Evolutionary conservation across 208 protist genomes (phyloP), one percentile per base, ranked within the genome.

Genomic region (Herpetomonas muscarum): DNA sequence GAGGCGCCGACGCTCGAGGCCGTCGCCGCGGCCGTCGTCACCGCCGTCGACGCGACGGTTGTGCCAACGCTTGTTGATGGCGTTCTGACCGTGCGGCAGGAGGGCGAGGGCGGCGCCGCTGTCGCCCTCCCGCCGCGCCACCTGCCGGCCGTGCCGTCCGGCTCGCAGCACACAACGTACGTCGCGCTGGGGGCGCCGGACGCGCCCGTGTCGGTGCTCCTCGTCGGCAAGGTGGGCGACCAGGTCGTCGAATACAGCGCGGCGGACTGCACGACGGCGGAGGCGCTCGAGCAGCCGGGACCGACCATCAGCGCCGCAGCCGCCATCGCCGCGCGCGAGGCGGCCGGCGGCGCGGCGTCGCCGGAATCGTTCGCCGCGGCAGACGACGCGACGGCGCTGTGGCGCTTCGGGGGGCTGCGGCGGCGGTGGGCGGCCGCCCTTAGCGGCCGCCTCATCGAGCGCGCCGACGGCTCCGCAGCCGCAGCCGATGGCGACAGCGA

Each of bases 191-290:
- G 44, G 6, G 52, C 46, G 28, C 24, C 65, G 10, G 21, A 47
- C 48, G 67, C 37, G 37, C 25, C 62, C 47, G 39, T 78, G 19
- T 55, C 60, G 12, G 70, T 87, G 28, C 65, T 31, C n/a, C 62
- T 76, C 10, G 68, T 55, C 0, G 87, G 82, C 1, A 55, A 74
- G 4, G 66, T 90, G 21, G 83, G 83, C 19, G 53, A 67, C 6
- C 37, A 52, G 2, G 37, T 75, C 4, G 32, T 88, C 19, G 87
- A 93, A 67, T 89, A 76, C 68, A 75, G 71, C 36, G 80, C 67
- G 37, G 29, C 55, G 9, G 47, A 48, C 13, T 59, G 56, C 37
- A 15, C 76, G 12, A 30, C 36, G n/a, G 34, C 31, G 49, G 59
- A 22, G 36, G 52, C 26, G 30, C 55, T 42, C 50, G 61, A 10